Conservation (phyloP, 345 rosid species). For the Eutrema yunnanense region DNA sequence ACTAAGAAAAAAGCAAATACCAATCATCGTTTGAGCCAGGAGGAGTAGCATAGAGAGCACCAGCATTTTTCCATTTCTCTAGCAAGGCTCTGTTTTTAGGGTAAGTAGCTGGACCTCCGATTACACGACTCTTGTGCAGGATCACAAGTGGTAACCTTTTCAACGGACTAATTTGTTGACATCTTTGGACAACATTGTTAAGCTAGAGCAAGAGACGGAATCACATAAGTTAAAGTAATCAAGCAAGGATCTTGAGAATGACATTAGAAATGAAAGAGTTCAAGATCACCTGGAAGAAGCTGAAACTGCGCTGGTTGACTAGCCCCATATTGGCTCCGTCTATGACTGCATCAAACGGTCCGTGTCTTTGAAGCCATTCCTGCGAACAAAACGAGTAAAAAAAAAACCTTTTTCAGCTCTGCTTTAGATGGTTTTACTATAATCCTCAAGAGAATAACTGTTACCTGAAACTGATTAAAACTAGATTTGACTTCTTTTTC, state of each 20-base stretch:
- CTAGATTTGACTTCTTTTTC: conserved; percentile 53
- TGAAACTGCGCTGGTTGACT: conserved; percentile 45
- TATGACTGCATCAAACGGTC: conserved; percentile 91
- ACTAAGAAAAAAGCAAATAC: conserved; percentile 29
- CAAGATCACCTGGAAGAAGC: conserved; percentile 55
- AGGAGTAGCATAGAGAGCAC: conserved; percentile 86
- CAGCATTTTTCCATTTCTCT: conserved; percentile 62
- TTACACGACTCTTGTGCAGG: conserved; percentile 70
- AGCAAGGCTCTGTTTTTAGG: conserved; percentile 60
- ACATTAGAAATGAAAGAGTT: neutral
- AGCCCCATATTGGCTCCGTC: conserved; percentile 89
- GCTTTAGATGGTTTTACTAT: neutral
- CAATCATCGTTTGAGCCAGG: conserved; percentile 96
- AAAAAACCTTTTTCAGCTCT: neutral
- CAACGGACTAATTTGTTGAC: conserved; percentile 55
- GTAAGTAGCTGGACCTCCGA: conserved; percentile 56
- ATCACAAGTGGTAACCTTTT: conserved; percentile 76
- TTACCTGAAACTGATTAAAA: conserved; percentile 66
- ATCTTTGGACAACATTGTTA: conserved; percentile 43
- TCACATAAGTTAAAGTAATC: neutral
- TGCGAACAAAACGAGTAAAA: conserved; percentile 19
- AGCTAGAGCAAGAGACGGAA: conserved; percentile 44
- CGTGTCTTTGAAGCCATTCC: conserved; percentile 80
- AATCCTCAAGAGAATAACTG: neutral
- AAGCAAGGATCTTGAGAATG: neutral